Evolutionary conservation across 805 yeast species (phyloP), one percentile per base, ranked within the genome.

Genomic region (Komagataella pseudopastoris): DNA sequence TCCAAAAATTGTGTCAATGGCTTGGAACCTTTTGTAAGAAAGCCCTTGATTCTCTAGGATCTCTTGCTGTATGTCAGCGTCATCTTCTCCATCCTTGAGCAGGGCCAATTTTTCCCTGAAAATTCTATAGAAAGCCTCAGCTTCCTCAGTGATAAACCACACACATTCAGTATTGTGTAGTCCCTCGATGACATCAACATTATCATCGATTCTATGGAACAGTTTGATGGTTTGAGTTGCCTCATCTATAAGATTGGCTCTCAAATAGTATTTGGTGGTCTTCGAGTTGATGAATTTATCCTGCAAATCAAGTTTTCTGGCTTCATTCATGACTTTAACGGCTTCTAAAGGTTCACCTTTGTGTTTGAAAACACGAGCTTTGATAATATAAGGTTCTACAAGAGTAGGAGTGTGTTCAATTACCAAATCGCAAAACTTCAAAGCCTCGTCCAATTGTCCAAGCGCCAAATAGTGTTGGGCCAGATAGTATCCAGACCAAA

Each of bases 211-310:
- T 61, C 84, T 84, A 17, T 97, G 88, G 72, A 93, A 93, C 52
- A 88, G 66, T 2, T 91, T 80, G 16, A 87, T 83, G 24, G 79
- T 69, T 50, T 78, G 81, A 50, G 85, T 75, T 1, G 96, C 97
- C 55, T 81, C 78, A 24, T 85, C 85, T 20, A 87, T 71, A 53
- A 77, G 67, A 61, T 86, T 78, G 10, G 93, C 88, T 59, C 97
- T 76, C 54, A 91, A 65, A 50, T 77, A 79, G 61, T 93, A 93
- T 63, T 88, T 88, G 48, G 86, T 85, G 6, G 96, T 75, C 61
- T 88, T 89, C 51, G 96, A 78, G 65, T 93, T 93, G 61, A 93
- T 79, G 63, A 87, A 91, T 56, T 99, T 74, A 66, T 93, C 99
- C 64, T 88, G 96, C 53, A 85, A 73, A 63, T 93, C 96, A 52